These are phyloP conservation scores for Lichtheimia ramosa DNA, from an alignment of 371 early-diverging fungal genomes.

Conservation along the genomic window DNA sequence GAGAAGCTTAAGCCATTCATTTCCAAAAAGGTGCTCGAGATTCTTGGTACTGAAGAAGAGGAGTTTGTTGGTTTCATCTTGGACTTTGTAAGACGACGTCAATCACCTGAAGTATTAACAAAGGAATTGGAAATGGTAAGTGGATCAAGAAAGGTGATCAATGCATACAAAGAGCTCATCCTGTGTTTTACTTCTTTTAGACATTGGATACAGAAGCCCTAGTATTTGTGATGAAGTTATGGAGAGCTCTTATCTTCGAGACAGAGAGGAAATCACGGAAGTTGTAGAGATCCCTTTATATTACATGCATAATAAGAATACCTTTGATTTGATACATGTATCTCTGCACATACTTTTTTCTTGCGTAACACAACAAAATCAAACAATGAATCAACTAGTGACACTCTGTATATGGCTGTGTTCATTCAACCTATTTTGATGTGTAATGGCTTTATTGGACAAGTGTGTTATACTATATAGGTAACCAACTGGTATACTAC, in stretches of 20 bases:
- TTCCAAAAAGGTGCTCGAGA: conserved; percentile 75
- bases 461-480: too few species aligned
- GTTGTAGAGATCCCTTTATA: conserved; percentile 4
- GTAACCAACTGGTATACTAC: too few species aligned
- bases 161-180: not conserved
- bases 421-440: too few species aligned
- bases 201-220: conserved; percentile 82
- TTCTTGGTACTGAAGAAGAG: conserved; percentile 72
- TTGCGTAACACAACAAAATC: too few species aligned
- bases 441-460: too few species aligned
- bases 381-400: too few species aligned
- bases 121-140: conserved; percentile 73
- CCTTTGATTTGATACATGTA: too few species aligned
- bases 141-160: not conserved
- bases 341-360: too few species aligned
- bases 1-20: conserved; percentile 76
- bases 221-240: conserved; percentile 80
- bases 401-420: too few species aligned
- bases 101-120: conserved; percentile 55
- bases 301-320: not conserved
- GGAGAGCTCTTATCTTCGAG: conserved; percentile 86
- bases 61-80: conserved; percentile 73
- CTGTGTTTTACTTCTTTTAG: conserved; percentile 29
- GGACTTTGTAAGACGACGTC: conserved; percentile 56
- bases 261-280: conserved; percentile 62